A percentile compares a stretch with the other conserved stretches of the same genome.
These are phyloP conservation scores for Neurospora sp. DNA, from an alignment of 495 filamentous ascomycete genomes.

Conservation along the genomic window DNA sequence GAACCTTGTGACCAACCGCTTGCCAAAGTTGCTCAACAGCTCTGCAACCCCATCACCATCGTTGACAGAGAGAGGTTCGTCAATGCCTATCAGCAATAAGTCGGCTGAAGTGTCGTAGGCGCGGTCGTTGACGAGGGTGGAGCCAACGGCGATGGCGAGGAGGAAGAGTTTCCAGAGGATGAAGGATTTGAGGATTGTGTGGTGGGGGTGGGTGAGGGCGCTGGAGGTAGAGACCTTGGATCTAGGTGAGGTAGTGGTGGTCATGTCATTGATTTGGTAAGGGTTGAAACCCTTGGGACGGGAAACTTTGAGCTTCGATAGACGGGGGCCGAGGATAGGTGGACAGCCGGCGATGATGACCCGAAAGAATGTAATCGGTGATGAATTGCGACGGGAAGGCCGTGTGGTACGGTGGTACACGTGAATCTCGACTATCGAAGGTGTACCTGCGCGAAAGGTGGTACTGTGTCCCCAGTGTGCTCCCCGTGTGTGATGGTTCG, in stretches of 20 bases:
- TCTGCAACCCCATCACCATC: neutral
- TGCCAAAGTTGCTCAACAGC: neutral
- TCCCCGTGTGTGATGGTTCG: neutral
- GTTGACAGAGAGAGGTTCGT: neutral
- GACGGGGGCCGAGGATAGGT: neutral
- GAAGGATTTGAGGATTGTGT: too few relatives aligned
- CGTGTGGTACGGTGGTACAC: neutral
- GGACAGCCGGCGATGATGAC: neutral
- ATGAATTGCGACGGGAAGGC: neutral
- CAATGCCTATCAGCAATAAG: neutral
- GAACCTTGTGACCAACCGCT: conserved; percentile 39
- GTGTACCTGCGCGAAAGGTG: neutral
- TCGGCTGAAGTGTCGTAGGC: conserved; percentile 86
- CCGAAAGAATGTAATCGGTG: neutral
- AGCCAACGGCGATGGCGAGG: conserved; percentile 46
- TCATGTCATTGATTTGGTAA: neutral
- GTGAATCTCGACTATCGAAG: neutral
- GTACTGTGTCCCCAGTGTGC: neutral
- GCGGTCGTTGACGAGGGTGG: neutral
- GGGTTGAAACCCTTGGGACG: too few relatives aligned
- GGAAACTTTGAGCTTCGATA: neutral
- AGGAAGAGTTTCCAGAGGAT: conserved; percentile 64
- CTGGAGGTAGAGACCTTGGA: too few relatives aligned
- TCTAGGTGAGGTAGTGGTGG: neutral
- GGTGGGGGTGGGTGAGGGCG: too few relatives aligned